These are phyloP conservation scores for Cyclotella atomus DNA, from an alignment of 108 stramenopile genomes.

Conservation along the genomic window DNA sequence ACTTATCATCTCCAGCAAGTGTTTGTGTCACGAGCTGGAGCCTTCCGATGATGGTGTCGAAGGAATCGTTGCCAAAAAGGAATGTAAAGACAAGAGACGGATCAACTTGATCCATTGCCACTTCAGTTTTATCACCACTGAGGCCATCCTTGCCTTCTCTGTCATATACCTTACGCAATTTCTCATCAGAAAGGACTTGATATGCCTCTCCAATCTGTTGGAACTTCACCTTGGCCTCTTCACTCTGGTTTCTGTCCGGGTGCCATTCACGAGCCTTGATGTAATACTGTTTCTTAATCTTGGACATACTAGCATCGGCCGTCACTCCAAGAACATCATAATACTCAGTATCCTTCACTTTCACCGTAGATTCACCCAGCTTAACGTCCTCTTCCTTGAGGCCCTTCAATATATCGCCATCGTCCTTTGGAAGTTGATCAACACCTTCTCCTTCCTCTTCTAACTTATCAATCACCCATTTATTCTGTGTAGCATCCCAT, in stretches of 20 bases:
- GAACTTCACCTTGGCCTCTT: slow-evolving; percentile 49
- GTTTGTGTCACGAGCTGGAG: slow-evolving; percentile 38
- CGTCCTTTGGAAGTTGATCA: slow-evolving; percentile 27
- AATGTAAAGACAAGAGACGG: slow-evolving; percentile 45
- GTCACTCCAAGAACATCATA: slow-evolving; percentile 70
- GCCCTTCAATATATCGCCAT: slow-evolving; percentile 40
- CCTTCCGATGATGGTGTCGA: slow-evolving; percentile 32
- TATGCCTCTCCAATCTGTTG: slow-evolving; percentile 53
- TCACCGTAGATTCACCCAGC: background rate
- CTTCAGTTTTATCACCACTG: slow-evolving; percentile 42
- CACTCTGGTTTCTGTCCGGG: slow-evolving; percentile 56
- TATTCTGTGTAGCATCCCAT: slow-evolving; percentile 21
- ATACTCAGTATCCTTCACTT: slow-evolving; percentile 43
- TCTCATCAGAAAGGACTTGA: slow-evolving; percentile 42
- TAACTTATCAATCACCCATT: slow-evolving; percentile 40
- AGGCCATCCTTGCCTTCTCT: slow-evolving; percentile 36
- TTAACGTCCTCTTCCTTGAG: slow-evolving; percentile 7
- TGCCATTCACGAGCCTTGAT: slow-evolving; percentile 60
- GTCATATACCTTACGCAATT: slow-evolving; percentile 38
- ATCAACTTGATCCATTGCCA: slow-evolving; percentile 24
- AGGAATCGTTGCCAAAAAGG: slow-evolving; percentile 40
- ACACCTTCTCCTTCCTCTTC: slow-evolving; percentile 18
- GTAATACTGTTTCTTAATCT: slow-evolving; percentile 87
- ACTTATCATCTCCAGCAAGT: slow-evolving; percentile 27
- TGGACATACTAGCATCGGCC: slow-evolving; percentile 48